Evolutionary conservation across 2,329 filamentous ascomycete species (phyloP).

Genomic region (Lachnellula cervina): DNA sequence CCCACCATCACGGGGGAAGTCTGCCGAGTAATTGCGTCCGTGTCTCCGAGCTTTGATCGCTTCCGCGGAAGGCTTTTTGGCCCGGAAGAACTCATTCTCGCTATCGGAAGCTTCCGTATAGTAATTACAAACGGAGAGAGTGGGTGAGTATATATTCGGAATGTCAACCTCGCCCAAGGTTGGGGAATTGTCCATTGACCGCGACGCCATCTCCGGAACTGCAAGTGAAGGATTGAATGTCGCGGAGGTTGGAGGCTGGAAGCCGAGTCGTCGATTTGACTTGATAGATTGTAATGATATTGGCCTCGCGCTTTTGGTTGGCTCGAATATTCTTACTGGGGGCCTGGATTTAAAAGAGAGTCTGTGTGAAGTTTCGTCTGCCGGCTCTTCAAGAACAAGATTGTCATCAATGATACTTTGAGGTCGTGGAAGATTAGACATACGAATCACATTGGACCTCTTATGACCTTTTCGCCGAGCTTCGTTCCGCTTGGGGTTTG

Average conservation of each 20-base stretch:
- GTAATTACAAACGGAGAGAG: constrained; percentile 21
- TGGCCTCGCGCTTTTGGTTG: constrained; percentile 13
- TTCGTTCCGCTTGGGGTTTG: constrained; percentile 8
- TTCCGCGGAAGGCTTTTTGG: constrained; percentile 2
- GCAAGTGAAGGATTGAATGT: constrained; percentile 20
- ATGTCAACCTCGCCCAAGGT: background rate
- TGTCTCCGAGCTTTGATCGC: constrained; percentile 10
- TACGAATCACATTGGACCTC: constrained; percentile 22
- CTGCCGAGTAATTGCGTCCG: constrained; percentile 12
- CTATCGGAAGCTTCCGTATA: constrained; percentile 11
- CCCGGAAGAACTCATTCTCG: constrained; percentile 21
- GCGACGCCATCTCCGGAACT: constrained; percentile 4
- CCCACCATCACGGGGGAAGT: background rate
- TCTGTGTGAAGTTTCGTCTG: constrained; percentile 13
- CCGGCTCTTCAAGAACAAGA: constrained; percentile 23
- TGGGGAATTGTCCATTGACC: constrained; percentile 2
- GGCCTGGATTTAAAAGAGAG: constrained; percentile 7
- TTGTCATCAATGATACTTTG: constrained; percentile 16
- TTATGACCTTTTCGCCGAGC: constrained; percentile 23
- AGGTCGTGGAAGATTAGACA: constrained; percentile 23
- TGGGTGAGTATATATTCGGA: constrained; percentile 16
- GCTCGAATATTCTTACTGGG: constrained; percentile 7
- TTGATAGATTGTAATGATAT: constrained; percentile 4
- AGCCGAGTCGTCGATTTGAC: constrained; percentile 3
- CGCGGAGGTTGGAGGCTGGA: constrained; percentile 19